Base-by-base conservation (phyloP, 2,329 filamentous ascomycete species). In the Dactylonectria estremocensis region DNA sequence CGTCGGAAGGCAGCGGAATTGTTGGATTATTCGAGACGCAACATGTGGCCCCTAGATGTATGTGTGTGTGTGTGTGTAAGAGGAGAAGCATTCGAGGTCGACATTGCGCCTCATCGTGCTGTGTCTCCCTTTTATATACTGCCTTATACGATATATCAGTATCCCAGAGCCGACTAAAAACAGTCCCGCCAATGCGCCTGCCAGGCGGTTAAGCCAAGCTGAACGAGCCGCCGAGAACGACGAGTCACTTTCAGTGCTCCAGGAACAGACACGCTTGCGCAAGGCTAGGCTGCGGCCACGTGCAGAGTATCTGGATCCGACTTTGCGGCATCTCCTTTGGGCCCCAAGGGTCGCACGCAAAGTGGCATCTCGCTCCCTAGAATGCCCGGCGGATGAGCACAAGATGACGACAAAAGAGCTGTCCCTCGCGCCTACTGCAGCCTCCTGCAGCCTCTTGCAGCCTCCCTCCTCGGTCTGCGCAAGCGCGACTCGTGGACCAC, bases 21-120 rank as follows among this genome's bases (percentile, higher is more conserved):
- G 35, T 74, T 61, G 70, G 72, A 64, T 28, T 28, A 4, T 28
- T 28, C 24, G 68, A 31, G 66, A 66, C 72, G 71, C 55, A 40
- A 16, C 37, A 35, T 3, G 33, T 14, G 13, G 11, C 13, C 10
- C 45, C 43, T 50, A 18, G 33, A 24, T 7, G 24, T 28, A 7
- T 43, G 40, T 14, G n/a, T 22, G 28, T 28, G 16, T n/a, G 8
- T 20, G 54, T 37, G 58, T 40, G 50, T 14, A 56, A 48, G 62
- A 61, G 48, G 52, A 57, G 45, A 54, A 37, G 57, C 50, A 48
- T 60, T 48, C 37, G 35, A 37, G 22, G 46, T 28, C 53, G 35
- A 45, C 66, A 40, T 22, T 46, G 33, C 46, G n/a, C 33, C 37
- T 24, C 43, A 49, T n/a, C 31, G 49, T 28, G 43, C 55, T 24